Base-by-base conservation (phyloP, 495 filamentous ascomycete genomes). In the Letharia columbiana region DNA sequence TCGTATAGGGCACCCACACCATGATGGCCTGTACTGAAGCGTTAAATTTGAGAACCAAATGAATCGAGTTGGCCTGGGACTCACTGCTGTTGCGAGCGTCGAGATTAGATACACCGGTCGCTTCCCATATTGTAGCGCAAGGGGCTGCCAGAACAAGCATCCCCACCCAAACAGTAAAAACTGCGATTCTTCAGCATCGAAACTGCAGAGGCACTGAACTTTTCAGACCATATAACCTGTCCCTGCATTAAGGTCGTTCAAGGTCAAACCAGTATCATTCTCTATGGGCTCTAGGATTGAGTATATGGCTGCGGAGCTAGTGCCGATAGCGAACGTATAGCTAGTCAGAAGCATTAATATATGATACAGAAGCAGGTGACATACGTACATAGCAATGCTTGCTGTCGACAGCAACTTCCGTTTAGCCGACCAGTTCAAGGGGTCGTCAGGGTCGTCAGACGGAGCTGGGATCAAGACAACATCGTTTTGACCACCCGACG, bases 121-220 rank as follows among this genome's bases (percentile, higher is more conserved):
- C 73, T 87, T 88, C 44, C 87, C 87, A 76, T 83, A 89, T 66
- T 86, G 82, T 65, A 88, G 72, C 1, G 86, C 84, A 57, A 88
- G 80, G 0, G 86, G 85, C 73, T 89, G 86, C 87, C 86, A 89
- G 71, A 88, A 84, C 4, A 89, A 71, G 63, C 86, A 78, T 0
- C 84, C 84, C 84, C 83, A 87, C 6, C 85, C 85, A 15, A 84
- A 81, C 44, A 86, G 70, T 63, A 88, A 70, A 65, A 87, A 86
- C 68, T 72, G 28, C 64, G 63, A n/a, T 39, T 12, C 39, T 47
- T 63, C 28, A 66, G 49, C 44, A 37, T 39, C 28, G 20, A 20
- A 2, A 13, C 0, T 28, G 17, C 28, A 39, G 12, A 50, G 28
- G 31, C 13, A 61, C 4, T 50, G 50, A 68, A 66, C 3, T 5